A percentile compares a stretch with the other conserved stretches of the same genome.
Conservation (phyloP, 1,139 yeast species). For the Taphrina flavorubra region DNA sequence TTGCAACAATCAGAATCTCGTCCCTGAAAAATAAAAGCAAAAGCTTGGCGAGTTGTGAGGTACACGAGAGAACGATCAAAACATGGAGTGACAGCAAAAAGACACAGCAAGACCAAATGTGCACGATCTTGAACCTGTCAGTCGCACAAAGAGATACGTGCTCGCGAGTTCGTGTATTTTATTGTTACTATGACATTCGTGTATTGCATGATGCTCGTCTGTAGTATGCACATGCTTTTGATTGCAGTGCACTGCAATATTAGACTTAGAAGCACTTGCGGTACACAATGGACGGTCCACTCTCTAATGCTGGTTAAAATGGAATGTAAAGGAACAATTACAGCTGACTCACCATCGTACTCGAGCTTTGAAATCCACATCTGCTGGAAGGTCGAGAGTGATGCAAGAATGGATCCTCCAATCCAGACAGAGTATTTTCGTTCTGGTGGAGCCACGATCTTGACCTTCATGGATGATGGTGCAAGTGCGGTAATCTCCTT, state of each 20-base stretch:
- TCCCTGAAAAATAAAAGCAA: no score
- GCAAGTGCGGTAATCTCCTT: conserved; percentile 63
- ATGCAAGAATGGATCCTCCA: conserved; percentile 91
- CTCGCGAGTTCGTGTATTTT: conserved; percentile 18
- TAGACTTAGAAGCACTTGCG: conserved; percentile 91
- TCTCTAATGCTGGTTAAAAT: conserved; percentile 73
- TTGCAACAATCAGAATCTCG: no score
- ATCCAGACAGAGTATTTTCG: conserved; percentile 86
- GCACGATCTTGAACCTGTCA: not conserved
- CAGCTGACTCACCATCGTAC: conserved; percentile 47
- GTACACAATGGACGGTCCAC: conserved; percentile 99
- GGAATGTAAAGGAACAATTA: not conserved
- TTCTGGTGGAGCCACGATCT: conserved; percentile 89
- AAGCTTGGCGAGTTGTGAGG: no score
- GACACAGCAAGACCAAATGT: not conserved
- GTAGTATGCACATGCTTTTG: conserved; percentile 15
- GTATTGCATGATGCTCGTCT: conserved; percentile 6
- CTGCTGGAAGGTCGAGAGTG: conserved; percentile 89
- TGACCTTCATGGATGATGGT: conserved; percentile 67
- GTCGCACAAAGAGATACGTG: not conserved
- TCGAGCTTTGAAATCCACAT: conserved; percentile 99
- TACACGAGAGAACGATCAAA: no score
- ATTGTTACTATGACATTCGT: conserved; percentile 17
- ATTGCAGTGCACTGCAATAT: conserved; percentile 1
- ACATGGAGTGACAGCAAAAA: no score